Percentiles rank a stretch among this genome's conserved stretches.
Conservation (phyloP, 805 yeast genomes). For the Metschnikowia anglica region DNA sequence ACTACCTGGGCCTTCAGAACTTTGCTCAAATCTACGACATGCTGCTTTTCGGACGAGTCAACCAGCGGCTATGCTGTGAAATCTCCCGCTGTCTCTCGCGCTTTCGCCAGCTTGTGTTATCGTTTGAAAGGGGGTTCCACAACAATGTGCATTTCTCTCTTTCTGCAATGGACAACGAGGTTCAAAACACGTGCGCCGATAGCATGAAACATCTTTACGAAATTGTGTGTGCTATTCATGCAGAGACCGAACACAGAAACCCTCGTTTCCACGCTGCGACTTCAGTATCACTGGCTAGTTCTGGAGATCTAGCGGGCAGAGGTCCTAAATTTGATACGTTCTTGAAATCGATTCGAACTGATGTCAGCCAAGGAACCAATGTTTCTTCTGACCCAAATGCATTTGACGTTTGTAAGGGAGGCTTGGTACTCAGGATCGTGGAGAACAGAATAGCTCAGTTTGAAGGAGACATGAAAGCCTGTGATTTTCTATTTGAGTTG, state of each 20-base stretch:
- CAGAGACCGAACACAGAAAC: conserved; percentile 42
- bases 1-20: conserved; percentile 54
- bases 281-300: conserved; percentile 14
- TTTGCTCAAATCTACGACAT: conserved; percentile 62
- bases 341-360: conserved; percentile 40
- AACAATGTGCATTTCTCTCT: conserved; percentile 54
- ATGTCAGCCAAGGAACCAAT: conserved; percentile 45
- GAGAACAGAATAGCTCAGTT: conserved; percentile 54
- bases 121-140: conserved; percentile 56
- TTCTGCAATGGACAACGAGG: conserved; percentile 48
- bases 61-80: conserved; percentile 69
- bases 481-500: conserved; percentile 50
- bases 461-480: conserved; percentile 64
- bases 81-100: conserved; percentile 34
- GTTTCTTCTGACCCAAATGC: conserved; percentile 49
- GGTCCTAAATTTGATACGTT: conserved; percentile 33
- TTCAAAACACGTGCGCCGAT: conserved; percentile 29
- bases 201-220: conserved; percentile 56
- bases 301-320: conserved; percentile 11
- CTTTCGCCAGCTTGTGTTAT: conserved; percentile 33
- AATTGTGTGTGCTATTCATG: conserved; percentile 51
- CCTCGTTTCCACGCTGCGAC: conserved; percentile 18
- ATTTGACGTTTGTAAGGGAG: conserved; percentile 71
- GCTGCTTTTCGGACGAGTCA: conserved; percentile 61
- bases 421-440: conserved; percentile 62